Evolutionary conservation across 2,329 filamentous ascomycete species (phyloP), one percentile per base, ranked within the genome.

Genomic region (Trichoderma aggressivum): DNA sequence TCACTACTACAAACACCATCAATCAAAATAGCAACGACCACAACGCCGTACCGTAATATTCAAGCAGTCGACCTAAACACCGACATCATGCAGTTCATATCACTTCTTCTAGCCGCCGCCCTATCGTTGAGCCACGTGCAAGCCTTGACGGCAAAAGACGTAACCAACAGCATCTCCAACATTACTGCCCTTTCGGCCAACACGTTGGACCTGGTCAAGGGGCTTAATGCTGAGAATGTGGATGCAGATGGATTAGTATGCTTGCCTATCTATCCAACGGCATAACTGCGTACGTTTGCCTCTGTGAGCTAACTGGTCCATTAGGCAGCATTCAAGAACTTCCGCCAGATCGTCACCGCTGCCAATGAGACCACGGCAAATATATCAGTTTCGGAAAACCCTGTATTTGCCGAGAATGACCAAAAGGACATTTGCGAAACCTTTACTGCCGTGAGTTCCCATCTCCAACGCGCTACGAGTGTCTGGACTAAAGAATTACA

Each of bases 41-140:
- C 32, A 30, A 30, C 34, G 4, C 16, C 36, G 21, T 62, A 63
- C 26, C 2, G 7, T 10, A 63, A 21, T 47, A 60, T 50, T 7
- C 5, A 16, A 63, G 18, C 18, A 63, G 34, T 21, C 36, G 30
- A n/a, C 6, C 2, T 47, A 50, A 32, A 7, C 26, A 10, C 10
- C 5, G 21, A 11, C 36, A 69, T 61, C 66, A 69, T 69, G 66
- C 66, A 69, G n/a, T 61, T 69, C 28, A 61, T 53, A 28, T 21
- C 18, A 6, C 26, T 69, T 39, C 5, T 69, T 3, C 11, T 69
- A 32, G 10, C 43, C 16, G 30, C 21, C 28, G 4, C 24, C 5
- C 30, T 62, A 3, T 53, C 39, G 0, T n/a, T 55, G 7, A 10
- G 1, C 21, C 65, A 60, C 34, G 65, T 36, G 7, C 65, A 68